These are phyloP conservation scores for Pseudopyricularia javanii DNA, from an alignment of 2,329 filamentous ascomycete species.

Conservation along the genomic window DNA sequence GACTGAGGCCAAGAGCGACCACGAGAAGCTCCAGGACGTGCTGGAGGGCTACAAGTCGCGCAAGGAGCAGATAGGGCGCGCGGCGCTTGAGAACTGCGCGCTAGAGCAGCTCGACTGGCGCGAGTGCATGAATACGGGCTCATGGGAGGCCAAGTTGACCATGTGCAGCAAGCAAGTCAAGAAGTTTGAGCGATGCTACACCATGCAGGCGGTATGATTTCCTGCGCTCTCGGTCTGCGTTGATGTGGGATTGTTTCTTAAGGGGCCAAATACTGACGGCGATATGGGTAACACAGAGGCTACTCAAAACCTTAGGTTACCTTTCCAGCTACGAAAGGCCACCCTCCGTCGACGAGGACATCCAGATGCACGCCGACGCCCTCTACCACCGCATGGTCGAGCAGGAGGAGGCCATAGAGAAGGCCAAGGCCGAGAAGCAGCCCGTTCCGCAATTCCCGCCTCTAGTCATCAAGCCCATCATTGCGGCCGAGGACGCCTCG, in stretches of 20 bases:
- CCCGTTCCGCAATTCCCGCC: slow-evolving; percentile 47
- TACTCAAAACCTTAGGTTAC: slow-evolving; percentile 84
- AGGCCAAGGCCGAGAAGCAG: slow-evolving; percentile 50
- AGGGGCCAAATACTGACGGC: background rate
- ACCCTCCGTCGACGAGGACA: slow-evolving; percentile 63
- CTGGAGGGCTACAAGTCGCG: slow-evolving; percentile 76
- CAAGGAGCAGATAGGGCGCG: slow-evolving; percentile 62
- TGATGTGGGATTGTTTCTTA: too few relatives aligned
- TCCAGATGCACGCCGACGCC: slow-evolving; percentile 91
- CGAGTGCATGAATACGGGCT: slow-evolving; percentile 67
- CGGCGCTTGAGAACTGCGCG: slow-evolving; percentile 88
- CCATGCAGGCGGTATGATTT: slow-evolving; percentile 61
- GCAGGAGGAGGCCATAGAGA: slow-evolving; percentile 65
- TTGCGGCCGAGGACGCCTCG: slow-evolving; percentile 10
- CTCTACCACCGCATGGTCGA: slow-evolving; percentile 79
- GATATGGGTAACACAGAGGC: slow-evolving; percentile 44
- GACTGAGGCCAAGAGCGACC: slow-evolving; percentile 56
- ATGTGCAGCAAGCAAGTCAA: slow-evolving; percentile 71
- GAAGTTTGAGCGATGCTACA: slow-evolving; percentile 77
- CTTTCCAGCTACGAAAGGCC: slow-evolving; percentile 54
- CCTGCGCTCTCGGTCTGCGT: too few relatives aligned
- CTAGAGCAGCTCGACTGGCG: slow-evolving; percentile 74
- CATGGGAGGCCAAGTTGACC: slow-evolving; percentile 54
- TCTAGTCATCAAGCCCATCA: slow-evolving; percentile 28
- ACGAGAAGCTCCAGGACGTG: slow-evolving; percentile 70